Evolutionary conservation across 306 rosid species (phyloP), one percentile per base, ranked within the genome.

Genomic region (Malus sylvestris): DNA sequence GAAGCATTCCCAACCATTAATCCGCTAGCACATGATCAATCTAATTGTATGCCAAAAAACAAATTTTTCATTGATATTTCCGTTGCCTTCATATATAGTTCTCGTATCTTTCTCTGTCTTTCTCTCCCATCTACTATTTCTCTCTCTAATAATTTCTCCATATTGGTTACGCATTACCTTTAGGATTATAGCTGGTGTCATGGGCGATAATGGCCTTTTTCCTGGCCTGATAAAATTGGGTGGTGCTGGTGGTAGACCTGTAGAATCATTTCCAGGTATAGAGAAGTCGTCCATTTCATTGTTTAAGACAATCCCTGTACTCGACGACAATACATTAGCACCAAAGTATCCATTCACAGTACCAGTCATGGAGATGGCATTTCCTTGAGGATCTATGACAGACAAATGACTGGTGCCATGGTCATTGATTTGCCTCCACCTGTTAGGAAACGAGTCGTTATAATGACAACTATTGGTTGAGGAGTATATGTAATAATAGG

Each of bases 231-330:
- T 80, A 78, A 92, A 92, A 84, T 92, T 94, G 65, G 92, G 74
- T 11, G 88, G 95, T 62, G 96, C 89, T 15, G 97, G 96, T 6
- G 96, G 96, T 49, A 75, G 85, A 71, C 81, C 78, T 3, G 84
- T 73, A 6, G 93, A 76, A 80, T 62, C 85, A 73, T 89, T 86
- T 12, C 9, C 58, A 20, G 93, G 96, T 2, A 90, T 84, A 45
- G 96, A 89, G 83, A 94, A 94, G 83, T 94, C 98, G 76, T 78
- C 88, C 98, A 94, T 94, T 80, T 94, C 92, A 75, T 94, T 94
- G 88, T 94, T 94, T 68, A 94, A 79, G 70, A 94, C 80, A 78
- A 94, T 90, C 73, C 97, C 97, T 4, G 96, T 92, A 80, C 89
- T 90, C 35, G 83, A 79, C 46, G 96, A 94, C 70, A 92, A 86